Evolutionary conservation across 2,329 filamentous ascomycete species (phyloP), one percentile per base, ranked within the genome.

Genomic region (Aspergillus sp.): DNA sequence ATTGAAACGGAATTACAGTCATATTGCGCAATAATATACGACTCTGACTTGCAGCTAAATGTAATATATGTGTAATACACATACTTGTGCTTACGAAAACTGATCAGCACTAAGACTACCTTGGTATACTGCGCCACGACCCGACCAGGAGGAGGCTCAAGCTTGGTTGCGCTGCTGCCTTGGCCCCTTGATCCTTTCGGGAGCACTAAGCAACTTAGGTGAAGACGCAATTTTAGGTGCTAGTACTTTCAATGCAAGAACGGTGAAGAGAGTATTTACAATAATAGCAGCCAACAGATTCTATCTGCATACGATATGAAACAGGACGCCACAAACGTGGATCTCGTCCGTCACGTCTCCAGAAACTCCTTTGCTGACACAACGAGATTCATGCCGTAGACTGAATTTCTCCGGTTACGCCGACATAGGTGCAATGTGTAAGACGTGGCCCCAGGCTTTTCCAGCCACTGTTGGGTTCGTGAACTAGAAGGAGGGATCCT

Each of bases 371-470:
- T 55, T 58, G 61, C 57, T 57, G 57, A 64, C 59, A 59, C 53
- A 60, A 37, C 46, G 45, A 57, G 53, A 53, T 56, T 61, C 55
- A 67, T 64, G 55, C 58, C 57, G 48, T 57, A 60, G 56, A 61
- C 44, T 44, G 55, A 56, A 59, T 15, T 60, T 64, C 60, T 57
- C 65, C 64, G 55, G 52, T 61, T 66, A 67, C 66, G 66, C 67
- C 67, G 56, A 63, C 62, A 62, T 63, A 57, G 57, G 63, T 65
- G 63, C 59, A 63, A 63, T 58, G 44, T 41, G 37, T 48, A 47
- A 33, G 39, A 51, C 25, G 35, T 50, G 35, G 35, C 58, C 46
- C 55, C 46, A 40, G 46, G 19, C 54, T 17, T 37, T 33, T 33
- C 23, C 33, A 40, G 41, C 27, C 31, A 23, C 25, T 44, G 37